Evolutionary conservation across 139 green algal species (phyloP).

Genomic region (Pleodorina starrii): DNA sequence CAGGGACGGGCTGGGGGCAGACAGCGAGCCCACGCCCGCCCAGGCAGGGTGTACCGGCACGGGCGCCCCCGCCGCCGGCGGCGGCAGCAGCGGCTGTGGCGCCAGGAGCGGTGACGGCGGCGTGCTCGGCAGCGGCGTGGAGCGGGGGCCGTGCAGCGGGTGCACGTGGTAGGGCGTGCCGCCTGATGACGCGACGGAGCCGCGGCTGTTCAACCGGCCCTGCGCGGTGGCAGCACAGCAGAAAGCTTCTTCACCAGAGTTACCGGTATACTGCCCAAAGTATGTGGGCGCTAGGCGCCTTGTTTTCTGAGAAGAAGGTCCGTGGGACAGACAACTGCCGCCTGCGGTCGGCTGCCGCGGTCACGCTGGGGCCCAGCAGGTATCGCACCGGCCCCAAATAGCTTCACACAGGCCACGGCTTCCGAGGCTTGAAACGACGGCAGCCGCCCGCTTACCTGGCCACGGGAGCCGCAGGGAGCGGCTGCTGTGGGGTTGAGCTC

Average conservation of each 20-base stretch:
- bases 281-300: too few relatives aligned
- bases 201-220: conserved; percentile 1
- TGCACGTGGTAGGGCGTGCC: background rate
- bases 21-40: background rate
- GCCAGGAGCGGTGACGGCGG: background rate
- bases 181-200: background rate
- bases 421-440: too few relatives aligned
- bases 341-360: too few relatives aligned
- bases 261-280: too few relatives aligned
- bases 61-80: too few relatives aligned
- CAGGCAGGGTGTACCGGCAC: background rate
- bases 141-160: conserved; percentile 24
- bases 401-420: too few relatives aligned
- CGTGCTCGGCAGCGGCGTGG: background rate
- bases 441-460: conserved; percentile 10
- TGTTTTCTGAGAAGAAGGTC: too few relatives aligned
- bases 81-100: background rate
- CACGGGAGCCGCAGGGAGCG: background rate
- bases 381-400: too few relatives aligned
- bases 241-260: too few relatives aligned
- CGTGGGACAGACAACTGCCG: too few relatives aligned
- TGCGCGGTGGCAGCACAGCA: too few relatives aligned
- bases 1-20: background rate
- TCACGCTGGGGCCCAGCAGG: too few relatives aligned
- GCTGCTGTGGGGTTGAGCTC: conserved; percentile 36